Conservation (phyloP, 768 basidiomycete species). For the Trametes maxima region DNA sequence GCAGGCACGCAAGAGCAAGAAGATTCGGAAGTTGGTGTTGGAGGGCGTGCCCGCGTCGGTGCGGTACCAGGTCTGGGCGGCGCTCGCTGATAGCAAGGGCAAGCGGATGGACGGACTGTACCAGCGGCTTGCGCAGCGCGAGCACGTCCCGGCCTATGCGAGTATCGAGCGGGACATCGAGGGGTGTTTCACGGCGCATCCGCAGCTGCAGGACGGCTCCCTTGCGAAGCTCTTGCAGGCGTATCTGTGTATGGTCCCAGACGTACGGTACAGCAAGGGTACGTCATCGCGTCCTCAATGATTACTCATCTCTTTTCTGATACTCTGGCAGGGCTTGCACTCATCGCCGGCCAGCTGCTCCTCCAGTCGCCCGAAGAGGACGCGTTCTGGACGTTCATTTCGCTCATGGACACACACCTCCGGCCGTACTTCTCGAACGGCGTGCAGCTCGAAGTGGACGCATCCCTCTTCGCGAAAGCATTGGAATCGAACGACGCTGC, state of each 20-base stretch:
- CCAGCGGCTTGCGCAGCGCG: constrained; percentile 58
- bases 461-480: constrained; percentile 66
- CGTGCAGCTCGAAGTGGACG: constrained; percentile 75
- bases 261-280: constrained; percentile 72
- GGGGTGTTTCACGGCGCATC: constrained; percentile 56
- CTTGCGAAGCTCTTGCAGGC: constrained; percentile 61
- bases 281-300: constrained; percentile 15
- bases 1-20: constrained; percentile 77
- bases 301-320: not conserved
- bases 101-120: constrained; percentile 72
- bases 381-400: constrained; percentile 89
- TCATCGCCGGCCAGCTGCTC: constrained; percentile 72
- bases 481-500: constrained; percentile 63
- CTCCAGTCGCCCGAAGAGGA: constrained; percentile 83
- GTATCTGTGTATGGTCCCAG: constrained; percentile 85
- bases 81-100: constrained; percentile 76
- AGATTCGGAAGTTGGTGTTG: constrained; percentile 68
- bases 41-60: constrained; percentile 85
- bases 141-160: constrained; percentile 47
- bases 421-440: constrained; percentile 71
- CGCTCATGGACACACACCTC: constrained; percentile 83
- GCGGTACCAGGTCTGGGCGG: constrained; percentile 82
- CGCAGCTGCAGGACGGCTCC: constrained; percentile 57
- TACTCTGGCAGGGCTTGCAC: constrained; percentile 55
- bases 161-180: constrained; percentile 64